A percentile compares a stretch with the other conserved stretches of the same genome.
Conservation (phyloP, 306 rosid genomes). For the Medicago arabica region DNA sequence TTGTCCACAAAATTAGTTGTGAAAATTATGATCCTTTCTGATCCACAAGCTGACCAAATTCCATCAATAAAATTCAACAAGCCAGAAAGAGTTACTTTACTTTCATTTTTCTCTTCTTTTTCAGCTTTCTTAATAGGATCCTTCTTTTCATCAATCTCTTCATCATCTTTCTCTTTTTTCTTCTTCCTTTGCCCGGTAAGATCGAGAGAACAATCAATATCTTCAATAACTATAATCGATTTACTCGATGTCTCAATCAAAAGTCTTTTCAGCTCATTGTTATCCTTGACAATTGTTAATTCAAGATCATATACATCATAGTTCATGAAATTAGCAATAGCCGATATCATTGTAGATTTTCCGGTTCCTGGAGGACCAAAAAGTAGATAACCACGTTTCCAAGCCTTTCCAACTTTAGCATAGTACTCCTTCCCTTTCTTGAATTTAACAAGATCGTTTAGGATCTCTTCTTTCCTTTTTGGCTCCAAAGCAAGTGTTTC, state of each 20-base stretch:
- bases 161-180: constrained; percentile 32
- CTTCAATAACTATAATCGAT: constrained; percentile 61
- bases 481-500: constrained; percentile 63
- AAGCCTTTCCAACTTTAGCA: constrained; percentile 58
- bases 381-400: constrained; percentile 66
- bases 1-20: constrained; percentile 66
- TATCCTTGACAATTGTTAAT: constrained; percentile 56
- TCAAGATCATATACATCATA: constrained; percentile 72
- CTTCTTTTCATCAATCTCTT: background rate
- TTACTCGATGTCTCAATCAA: constrained; percentile 48
- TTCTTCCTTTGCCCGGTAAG: constrained; percentile 62
- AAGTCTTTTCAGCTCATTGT: constrained; percentile 50
- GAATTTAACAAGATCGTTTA: constrained; percentile 51
- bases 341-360: constrained; percentile 65
- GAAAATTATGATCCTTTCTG: constrained; percentile 63
- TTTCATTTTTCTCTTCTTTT: constrained; percentile 16
- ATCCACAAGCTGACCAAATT: constrained; percentile 77
- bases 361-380: constrained; percentile 74
- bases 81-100: constrained; percentile 68
- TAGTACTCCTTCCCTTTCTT: constrained; percentile 54
- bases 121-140: background rate
- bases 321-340: constrained; percentile 64
- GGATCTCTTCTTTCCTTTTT: constrained; percentile 51
- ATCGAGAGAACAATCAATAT: constrained; percentile 70
- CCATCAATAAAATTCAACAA: constrained; percentile 70